phyloP scores from a whole-genome alignment of 75 land plant genomes.

The Ceratopteris richardii region DNA sequence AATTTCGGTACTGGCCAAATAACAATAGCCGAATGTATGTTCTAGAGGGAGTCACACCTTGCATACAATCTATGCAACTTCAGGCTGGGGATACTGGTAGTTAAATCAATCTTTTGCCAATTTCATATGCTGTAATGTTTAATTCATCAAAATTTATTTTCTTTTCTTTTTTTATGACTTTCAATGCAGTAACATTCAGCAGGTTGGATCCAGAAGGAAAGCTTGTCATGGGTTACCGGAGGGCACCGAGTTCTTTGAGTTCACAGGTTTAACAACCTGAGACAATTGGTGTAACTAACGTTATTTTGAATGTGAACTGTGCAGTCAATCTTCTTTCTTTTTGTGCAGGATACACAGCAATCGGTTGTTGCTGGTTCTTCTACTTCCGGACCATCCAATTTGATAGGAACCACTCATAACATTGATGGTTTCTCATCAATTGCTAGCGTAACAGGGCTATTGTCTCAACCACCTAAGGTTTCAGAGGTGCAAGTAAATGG shows the following conservation, averaged over 20 bases:
- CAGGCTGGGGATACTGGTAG: slow-evolving; percentile 35
- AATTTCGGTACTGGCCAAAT: slow-evolving; percentile 31
- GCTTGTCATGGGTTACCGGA: slow-evolving; percentile 41
- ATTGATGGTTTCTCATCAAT: too few relatives aligned
- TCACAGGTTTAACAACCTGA: slow-evolving; percentile 12
- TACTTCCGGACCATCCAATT: too few relatives aligned
- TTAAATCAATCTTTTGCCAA: not conserved
- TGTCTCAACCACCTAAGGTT: slow-evolving; percentile 3
- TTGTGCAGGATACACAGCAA: too few relatives aligned
- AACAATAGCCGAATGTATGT: slow-evolving; percentile 34
- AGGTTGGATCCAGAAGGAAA: slow-evolving; percentile 40
- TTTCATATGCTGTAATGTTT: too few relatives aligned
- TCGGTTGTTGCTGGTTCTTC: too few relatives aligned
- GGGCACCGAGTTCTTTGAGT: slow-evolving; percentile 24
- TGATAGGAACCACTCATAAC: too few relatives aligned
- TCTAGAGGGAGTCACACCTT: slow-evolving; percentile 29
- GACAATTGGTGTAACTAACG: not conserved
- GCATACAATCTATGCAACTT: slow-evolving; percentile 32
- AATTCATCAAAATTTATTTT: too few relatives aligned
- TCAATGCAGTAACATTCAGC: slow-evolving; percentile 28
- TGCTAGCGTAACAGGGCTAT: slow-evolving; percentile 2
- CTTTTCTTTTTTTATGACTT: too few relatives aligned
- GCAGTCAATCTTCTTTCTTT: not conserved
- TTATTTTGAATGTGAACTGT: not conserved
- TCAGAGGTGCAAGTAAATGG: not conserved